These are phyloP conservation scores for Epichloe gansuensis DNA, from an alignment of 2,329 filamentous ascomycete species.

Conservation along the genomic window DNA sequence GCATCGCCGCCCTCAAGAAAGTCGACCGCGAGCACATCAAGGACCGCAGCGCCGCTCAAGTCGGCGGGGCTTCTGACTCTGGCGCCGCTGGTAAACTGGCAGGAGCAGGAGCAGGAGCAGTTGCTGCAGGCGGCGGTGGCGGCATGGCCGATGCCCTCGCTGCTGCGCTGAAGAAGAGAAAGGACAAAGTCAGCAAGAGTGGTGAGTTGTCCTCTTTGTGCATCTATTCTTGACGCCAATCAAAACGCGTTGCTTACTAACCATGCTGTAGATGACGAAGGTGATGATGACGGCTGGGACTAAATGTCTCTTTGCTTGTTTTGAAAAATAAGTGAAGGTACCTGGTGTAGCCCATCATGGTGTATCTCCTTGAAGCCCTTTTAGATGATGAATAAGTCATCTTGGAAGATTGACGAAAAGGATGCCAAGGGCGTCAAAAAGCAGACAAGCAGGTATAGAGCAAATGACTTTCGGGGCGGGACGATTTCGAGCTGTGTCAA, in stretches of 20 bases:
- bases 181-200: conserved; percentile 88
- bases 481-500: neutral
- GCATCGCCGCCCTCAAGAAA: conserved; percentile 60
- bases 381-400: neutral
- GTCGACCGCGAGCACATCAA: conserved; percentile 58
- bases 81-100: conserved; percentile 40
- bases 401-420: neutral
- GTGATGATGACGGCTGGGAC: conserved; percentile 62
- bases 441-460: neutral
- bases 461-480: neutral
- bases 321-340: neutral
- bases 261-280: conserved; percentile 53
- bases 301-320: conserved; percentile 18
- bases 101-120: conserved; percentile 22
- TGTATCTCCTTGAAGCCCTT: neutral
- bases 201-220: conserved; percentile 49
- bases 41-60: conserved; percentile 55
- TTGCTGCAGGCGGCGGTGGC: conserved; percentile 39
- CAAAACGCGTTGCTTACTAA: conserved; percentile 3
- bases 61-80: conserved; percentile 40
- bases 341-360: neutral
- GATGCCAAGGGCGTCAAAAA: neutral
- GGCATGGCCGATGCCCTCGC: conserved; percentile 76
- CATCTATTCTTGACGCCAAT: neutral
- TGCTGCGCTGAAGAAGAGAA: conserved; percentile 66